These are phyloP conservation scores for Phylloporus scabripes DNA, from an alignment of 768 basidiomycete species.

Conservation along the genomic window DNA sequence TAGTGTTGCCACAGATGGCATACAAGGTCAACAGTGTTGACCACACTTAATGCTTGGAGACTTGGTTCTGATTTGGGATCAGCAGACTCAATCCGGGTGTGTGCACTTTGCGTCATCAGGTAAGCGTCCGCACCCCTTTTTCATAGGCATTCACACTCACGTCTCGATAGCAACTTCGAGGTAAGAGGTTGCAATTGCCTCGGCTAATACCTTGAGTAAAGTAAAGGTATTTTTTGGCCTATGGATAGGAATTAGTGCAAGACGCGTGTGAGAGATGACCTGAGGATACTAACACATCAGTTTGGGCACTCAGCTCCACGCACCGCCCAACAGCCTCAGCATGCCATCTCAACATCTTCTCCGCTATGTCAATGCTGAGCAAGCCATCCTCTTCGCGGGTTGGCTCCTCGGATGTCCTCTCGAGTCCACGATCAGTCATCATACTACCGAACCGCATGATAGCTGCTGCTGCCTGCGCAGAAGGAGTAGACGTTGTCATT, in stretches of 20 bases:
- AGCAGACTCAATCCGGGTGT: slow-evolving; percentile 61
- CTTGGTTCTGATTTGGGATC: slow-evolving; percentile 81
- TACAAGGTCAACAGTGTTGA: slow-evolving; percentile 76
- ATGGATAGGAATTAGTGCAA: slow-evolving; percentile 3
- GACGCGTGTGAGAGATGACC: background rate
- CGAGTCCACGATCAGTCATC: slow-evolving; percentile 44
- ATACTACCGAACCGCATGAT: slow-evolving; percentile 89
- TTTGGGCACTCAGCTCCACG: slow-evolving; percentile 76
- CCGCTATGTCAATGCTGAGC: slow-evolving; percentile 68
- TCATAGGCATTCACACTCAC: slow-evolving; percentile 42
- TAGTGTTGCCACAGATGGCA: slow-evolving; percentile 98
- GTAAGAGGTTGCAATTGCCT: slow-evolving; percentile 77
- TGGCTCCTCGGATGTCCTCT: slow-evolving; percentile 60
- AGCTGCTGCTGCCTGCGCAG: slow-evolving; percentile 82
- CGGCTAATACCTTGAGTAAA: slow-evolving; percentile 77
- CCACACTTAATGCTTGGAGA: slow-evolving; percentile 56
- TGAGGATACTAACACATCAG: slow-evolving; percentile 68
- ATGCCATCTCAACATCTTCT: slow-evolving; percentile 95
- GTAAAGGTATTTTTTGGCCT: slow-evolving; percentile 89
- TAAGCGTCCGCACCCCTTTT: background rate
- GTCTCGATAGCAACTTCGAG: slow-evolving; percentile 90
- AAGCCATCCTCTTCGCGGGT: slow-evolving; percentile 77
- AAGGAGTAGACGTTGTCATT: slow-evolving; percentile 57
- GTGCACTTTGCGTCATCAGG: slow-evolving; percentile 44
- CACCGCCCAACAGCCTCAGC: slow-evolving; percentile 95